A percentile compares a stretch with the other conserved stretches of the same genome.
Conservation (phyloP, 2,329 filamentous ascomycete species). For the Aspergillus persii region DNA sequence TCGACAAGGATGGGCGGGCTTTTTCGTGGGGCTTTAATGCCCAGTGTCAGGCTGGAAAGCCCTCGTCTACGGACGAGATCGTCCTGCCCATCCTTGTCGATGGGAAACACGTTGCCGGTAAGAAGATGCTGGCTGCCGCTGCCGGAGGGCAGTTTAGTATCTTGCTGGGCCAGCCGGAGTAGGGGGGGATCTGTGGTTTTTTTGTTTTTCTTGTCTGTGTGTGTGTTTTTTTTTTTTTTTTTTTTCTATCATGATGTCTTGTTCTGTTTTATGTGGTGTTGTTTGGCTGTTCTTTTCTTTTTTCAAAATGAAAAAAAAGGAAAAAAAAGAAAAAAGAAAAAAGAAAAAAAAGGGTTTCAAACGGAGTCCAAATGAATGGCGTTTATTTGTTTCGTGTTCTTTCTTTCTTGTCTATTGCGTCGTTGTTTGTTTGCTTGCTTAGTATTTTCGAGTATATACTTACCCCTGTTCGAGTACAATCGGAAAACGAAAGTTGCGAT, state of each 20-base stretch:
- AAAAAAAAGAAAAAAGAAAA: too few species aligned
- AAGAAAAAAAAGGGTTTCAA: too few species aligned
- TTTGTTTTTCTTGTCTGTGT: too few species aligned
- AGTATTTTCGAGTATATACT: too few species aligned
- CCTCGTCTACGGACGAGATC: constrained; percentile 51
- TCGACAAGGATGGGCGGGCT: constrained; percentile 63
- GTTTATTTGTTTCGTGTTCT: too few species aligned
- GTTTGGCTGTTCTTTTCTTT: neutral
- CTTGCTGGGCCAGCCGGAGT: constrained; percentile 12
- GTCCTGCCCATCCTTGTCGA: constrained; percentile 64
- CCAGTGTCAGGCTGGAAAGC: constrained; percentile 67
- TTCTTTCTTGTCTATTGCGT: too few species aligned
- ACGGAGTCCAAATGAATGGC: too few species aligned
- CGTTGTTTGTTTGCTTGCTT: too few species aligned
- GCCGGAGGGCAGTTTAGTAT: constrained; percentile 68
- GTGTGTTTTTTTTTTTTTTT: neutral
- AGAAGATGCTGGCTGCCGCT: constrained; percentile 67
- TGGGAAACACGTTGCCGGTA: constrained; percentile 70
- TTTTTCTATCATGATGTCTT: neutral
- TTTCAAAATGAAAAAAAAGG: too few species aligned
- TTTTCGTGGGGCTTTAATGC: constrained; percentile 81
- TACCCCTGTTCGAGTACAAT: too few species aligned
- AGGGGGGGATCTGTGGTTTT: too few species aligned
- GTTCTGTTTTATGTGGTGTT: neutral
- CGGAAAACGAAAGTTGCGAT: too few species aligned